Percentiles rank a stretch among this genome's conserved stretches.
Evolutionary conservation across 768 basidiomycete species (phyloP).

Genomic region (Panaeolus papilionaceus): DNA sequence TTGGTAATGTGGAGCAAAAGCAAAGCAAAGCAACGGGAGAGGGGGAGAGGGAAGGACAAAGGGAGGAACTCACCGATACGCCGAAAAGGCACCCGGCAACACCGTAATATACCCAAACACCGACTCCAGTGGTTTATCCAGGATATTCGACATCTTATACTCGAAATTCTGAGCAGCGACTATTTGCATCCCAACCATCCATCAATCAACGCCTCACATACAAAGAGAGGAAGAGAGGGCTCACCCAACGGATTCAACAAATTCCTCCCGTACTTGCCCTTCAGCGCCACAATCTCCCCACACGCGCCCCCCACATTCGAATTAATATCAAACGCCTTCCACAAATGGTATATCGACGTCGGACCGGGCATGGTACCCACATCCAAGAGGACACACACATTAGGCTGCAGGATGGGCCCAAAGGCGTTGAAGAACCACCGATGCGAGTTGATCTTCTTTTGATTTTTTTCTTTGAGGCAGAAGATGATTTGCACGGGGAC

Average conservation of each 20-base stretch:
- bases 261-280: constrained; percentile 82
- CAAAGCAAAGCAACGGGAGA: too few relatives aligned
- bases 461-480: constrained; percentile 91
- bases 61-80: constrained; percentile 66
- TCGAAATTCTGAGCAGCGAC: constrained; percentile 95
- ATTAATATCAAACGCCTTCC: constrained; percentile 95
- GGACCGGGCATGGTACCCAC: constrained; percentile 85
- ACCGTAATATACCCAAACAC: constrained; percentile 97
- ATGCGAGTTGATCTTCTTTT: constrained; percentile 96
- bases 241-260: constrained; percentile 76
- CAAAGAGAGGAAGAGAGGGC: constrained; percentile 8
- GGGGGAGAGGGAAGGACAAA: background rate
- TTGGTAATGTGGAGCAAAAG: too few relatives aligned
- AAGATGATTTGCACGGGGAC: constrained; percentile 94
- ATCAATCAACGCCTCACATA: background rate
- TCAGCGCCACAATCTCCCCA: constrained; percentile 94
- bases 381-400: constrained; percentile 91
- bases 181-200: constrained; percentile 16
- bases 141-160: constrained; percentile 93
- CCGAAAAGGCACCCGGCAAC: constrained; percentile 90
- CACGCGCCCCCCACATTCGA: constrained; percentile 92
- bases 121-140: constrained; percentile 90
- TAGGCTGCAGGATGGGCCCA: constrained; percentile 81
- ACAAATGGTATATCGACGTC: constrained; percentile 88
- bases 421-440: constrained; percentile 96